These are phyloP conservation scores for Plasmopara muralis DNA, from an alignment of 352 stramenopile species.

Conservation along the genomic window DNA sequence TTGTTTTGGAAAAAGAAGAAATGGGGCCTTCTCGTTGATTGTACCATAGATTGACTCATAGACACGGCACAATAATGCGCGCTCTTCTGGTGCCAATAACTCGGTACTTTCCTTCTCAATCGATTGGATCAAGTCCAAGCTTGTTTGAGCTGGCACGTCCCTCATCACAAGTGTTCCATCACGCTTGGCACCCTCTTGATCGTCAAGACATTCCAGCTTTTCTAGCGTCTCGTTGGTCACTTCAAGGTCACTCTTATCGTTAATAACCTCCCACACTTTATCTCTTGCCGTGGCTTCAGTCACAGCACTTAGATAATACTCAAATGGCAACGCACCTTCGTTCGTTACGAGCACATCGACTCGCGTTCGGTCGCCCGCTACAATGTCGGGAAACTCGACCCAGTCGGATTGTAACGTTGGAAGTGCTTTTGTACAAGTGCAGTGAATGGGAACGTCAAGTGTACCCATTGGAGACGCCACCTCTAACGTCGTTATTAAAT, in stretches of 20 bases:
- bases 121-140: too few relatives aligned
- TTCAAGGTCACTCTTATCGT: neutral
- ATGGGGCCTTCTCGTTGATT: slow-evolving; percentile 31
- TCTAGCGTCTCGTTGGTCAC: neutral
- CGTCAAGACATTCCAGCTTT: too few relatives aligned
- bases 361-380: slow-evolving; percentile 70
- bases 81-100: slow-evolving; percentile 20
- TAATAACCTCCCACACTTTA: neutral
- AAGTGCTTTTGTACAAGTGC: slow-evolving; percentile 75
- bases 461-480: slow-evolving; percentile 74
- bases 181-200: too few relatives aligned
- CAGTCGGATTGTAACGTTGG: slow-evolving; percentile 39
- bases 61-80: slow-evolving; percentile 24
- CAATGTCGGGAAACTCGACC: slow-evolving; percentile 61
- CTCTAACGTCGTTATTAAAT: slow-evolving; percentile 58
- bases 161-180: too few relatives aligned
- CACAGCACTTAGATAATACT: slow-evolving; percentile 30
- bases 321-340: slow-evolving; percentile 53
- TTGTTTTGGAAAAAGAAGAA: slow-evolving; percentile 30
- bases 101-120: too few relatives aligned
- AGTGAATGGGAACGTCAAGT: slow-evolving; percentile 72
- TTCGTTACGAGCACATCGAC: slow-evolving; percentile 60
- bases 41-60: slow-evolving; percentile 30
- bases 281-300: neutral
- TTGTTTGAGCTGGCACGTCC: too few relatives aligned